phyloP scores from a whole-genome alignment of 352 stramenopile species.

The Globisporangium splendens region DNA sequence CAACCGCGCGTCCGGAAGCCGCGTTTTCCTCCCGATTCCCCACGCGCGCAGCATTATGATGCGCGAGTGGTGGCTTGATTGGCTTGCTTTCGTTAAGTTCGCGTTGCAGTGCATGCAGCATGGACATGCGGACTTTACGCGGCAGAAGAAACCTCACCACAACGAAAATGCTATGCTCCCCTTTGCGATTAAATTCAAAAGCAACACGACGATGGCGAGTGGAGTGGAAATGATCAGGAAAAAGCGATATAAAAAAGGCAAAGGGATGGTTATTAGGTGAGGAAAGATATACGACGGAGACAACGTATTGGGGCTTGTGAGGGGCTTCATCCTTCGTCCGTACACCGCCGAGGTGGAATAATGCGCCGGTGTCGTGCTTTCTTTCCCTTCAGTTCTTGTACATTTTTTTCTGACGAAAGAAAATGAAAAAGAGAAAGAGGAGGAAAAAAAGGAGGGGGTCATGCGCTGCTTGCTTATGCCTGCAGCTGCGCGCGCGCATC shows the following conservation, averaged over 20 bases:
- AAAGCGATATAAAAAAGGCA: not conserved
- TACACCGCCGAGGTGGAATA: no score
- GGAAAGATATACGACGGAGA: no score
- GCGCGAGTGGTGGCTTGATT: not conserved
- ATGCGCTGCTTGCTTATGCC: slow-evolving; percentile 4
- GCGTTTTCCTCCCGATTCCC: not conserved
- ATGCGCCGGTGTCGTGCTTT: no score
- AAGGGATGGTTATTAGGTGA: no score
- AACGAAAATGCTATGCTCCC: not conserved
- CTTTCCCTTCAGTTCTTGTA: no score
- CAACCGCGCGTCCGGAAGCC: not conserved
- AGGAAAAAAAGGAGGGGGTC: not conserved
- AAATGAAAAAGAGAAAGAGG: not conserved
- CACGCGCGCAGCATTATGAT: not conserved
- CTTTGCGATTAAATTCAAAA: not conserved
- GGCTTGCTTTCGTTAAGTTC: not conserved
- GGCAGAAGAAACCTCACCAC: not conserved
- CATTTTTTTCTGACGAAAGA: no score
- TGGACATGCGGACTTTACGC: not conserved
- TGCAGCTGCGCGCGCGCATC: slow-evolving; percentile 64
- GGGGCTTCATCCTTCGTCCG: not conserved
- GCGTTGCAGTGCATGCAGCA: not conserved
- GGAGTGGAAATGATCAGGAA: not conserved
- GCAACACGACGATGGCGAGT: not conserved
- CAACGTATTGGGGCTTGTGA: not conserved